Evolutionary conservation across 371 early-diverging fungal genomes (phyloP).

Genomic region (Choanephora cucurbitarum): DNA sequence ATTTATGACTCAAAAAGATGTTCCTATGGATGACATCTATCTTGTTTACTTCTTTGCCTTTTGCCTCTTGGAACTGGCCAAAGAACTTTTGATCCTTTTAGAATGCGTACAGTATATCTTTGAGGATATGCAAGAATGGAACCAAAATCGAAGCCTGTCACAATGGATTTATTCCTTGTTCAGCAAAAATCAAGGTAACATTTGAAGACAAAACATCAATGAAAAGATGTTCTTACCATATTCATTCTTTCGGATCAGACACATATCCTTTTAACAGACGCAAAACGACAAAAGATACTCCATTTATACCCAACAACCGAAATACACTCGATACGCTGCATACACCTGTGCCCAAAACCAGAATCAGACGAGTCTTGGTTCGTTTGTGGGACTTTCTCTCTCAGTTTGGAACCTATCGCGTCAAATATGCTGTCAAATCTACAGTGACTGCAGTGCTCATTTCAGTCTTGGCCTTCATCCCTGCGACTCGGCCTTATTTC

Average conservation of each 20-base stretch:
- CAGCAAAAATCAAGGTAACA: not conserved
- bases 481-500: slow-evolving; percentile 57
- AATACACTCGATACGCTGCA: slow-evolving; percentile 63
- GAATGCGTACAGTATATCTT: slow-evolving; percentile 34
- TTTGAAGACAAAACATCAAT: too few species aligned
- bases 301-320: slow-evolving; percentile 47
- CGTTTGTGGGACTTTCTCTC: slow-evolving; percentile 64
- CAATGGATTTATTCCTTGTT: slow-evolving; percentile 1
- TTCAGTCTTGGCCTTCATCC: slow-evolving; percentile 71
- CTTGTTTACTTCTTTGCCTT: slow-evolving; percentile 78
- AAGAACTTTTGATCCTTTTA: slow-evolving; percentile 61
- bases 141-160: not conserved
- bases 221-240: too few species aligned
- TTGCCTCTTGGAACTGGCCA: slow-evolving; percentile 70
- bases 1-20: slow-evolving; percentile 25
- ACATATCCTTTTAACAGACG: too few species aligned
- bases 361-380: slow-evolving; percentile 44
- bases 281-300: slow-evolving; percentile 2
- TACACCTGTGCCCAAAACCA: slow-evolving; percentile 61
- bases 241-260: too few species aligned
- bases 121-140: slow-evolving; percentile 13
- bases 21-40: slow-evolving; percentile 66
- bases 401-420: slow-evolving; percentile 64
- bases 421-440: slow-evolving; percentile 74
- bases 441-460: slow-evolving; percentile 62